Percentiles rank a stretch among this genome's conserved stretches.
Conservation (phyloP, 257 asterid genomes). For the Solanum chilense region DNA sequence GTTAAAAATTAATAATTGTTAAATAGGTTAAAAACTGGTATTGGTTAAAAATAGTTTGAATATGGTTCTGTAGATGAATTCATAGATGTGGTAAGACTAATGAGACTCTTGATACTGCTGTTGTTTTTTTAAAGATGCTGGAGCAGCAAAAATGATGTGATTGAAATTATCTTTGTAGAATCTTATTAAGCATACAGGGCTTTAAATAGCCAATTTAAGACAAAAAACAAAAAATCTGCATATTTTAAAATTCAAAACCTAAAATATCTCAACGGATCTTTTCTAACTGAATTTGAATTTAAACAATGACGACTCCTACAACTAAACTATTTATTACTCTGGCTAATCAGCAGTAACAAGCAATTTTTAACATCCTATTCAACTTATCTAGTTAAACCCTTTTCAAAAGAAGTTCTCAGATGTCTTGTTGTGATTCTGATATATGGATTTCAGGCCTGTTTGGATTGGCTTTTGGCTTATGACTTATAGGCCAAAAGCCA, state of each 20-base stretch:
- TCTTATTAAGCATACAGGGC: not conserved
- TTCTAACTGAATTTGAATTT: not conserved
- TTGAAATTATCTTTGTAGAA: not conserved
- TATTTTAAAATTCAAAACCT: not conserved
- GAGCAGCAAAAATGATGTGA: not conserved
- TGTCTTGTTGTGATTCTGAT: not conserved
- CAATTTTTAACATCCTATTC: not conserved
- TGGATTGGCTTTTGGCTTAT: no score
- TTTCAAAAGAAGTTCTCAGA: not conserved
- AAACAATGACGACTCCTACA: not conserved
- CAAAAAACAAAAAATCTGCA: not conserved
- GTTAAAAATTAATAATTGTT: not conserved
- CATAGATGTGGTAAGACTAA: not conserved
- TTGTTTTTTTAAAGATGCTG: not conserved
- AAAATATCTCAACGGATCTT: not conserved
- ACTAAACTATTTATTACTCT: not conserved
- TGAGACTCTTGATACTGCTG: not conserved
- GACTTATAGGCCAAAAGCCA: no score
- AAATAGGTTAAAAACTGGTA: not conserved
- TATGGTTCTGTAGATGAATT: not conserved
- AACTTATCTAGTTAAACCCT: not conserved
- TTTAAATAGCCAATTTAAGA: not conserved
- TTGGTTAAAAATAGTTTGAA: not conserved
- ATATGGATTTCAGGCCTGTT: not conserved
- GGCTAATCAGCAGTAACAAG: not conserved